Base-by-base conservation (phyloP, 2,329 filamentous ascomycete genomes). In the Ceratocystis eucalypticola region DNA sequence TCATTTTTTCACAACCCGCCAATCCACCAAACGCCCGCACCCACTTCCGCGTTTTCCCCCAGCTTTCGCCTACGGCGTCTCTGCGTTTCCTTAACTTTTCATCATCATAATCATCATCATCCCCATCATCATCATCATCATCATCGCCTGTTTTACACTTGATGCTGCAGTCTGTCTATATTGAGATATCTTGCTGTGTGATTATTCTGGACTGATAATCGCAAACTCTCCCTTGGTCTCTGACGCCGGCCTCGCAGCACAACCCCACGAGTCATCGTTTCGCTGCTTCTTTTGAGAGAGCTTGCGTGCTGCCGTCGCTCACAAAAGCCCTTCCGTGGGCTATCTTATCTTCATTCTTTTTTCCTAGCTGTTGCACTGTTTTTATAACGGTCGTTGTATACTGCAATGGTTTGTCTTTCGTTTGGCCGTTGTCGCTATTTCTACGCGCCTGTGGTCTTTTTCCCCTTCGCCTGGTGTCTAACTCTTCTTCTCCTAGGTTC, bases 401-500 rank as follows among this genome's bases (percentile, higher is more conserved):
- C 22, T 30, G 12, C 53, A 57, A 65, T 65, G 33, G 62, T 64
- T 33, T 22, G 46, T 57, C 59, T 64, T 44, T 7, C 20, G 5
- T 57, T 41, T 41, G 37, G 10, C 37, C 37, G 37, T 5, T 15
- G 37, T 41, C 10, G 37, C 57, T 22, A 41, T 64, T 17, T 25
- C 28, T 50, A 61, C 61, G 44, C 61, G 44, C 61, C 25, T n/a
- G 53, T 57, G 53, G 37, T 41, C 37, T 41, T 41, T 41, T 41
- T 7, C 8, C 25, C 20, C 44, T 25, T 63, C 12, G 46, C 44
- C 46, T 33, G 25, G 3, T 25, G 10, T 57, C 53, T 41, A 33
- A 30, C 64, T 41, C 10, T 41, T 41, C 45, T 10, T 57, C 71
- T 68, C 65, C 63, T 74, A 97, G 93, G 93, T 99, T 71, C 83